These are phyloP conservation scores for Trichoderma breve DNA, from an alignment of 2,329 filamentous ascomycete species.

Conservation along the genomic window DNA sequence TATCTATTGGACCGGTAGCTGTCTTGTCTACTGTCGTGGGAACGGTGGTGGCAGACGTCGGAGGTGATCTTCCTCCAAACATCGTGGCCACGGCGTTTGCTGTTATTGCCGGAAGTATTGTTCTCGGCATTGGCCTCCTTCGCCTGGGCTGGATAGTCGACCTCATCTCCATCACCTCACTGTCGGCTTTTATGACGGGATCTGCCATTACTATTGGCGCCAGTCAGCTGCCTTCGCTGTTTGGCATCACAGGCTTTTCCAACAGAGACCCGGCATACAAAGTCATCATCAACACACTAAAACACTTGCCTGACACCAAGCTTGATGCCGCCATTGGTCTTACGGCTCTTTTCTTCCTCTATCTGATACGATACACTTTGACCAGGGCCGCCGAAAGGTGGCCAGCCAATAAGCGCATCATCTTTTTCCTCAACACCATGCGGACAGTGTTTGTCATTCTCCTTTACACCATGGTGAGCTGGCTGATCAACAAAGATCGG, in stretches of 20 bases:
- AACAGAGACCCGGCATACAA: constrained; percentile 76
- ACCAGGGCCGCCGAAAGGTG: constrained; percentile 65
- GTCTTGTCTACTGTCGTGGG: constrained; percentile 92
- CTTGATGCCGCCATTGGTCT: constrained; percentile 87
- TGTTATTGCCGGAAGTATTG: constrained; percentile 73
- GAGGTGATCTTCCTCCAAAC: constrained; percentile 56
- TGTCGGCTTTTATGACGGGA: constrained; percentile 96
- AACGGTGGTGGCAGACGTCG: constrained; percentile 68
- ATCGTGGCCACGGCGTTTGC: constrained; percentile 76
- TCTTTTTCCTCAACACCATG: constrained; percentile 90
- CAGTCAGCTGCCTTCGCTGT: constrained; percentile 77
- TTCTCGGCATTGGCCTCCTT: constrained; percentile 73
- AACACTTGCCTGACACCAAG: constrained; percentile 62
- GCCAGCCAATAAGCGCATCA: constrained; percentile 67
- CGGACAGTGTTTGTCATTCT: constrained; percentile 89
- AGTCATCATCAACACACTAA: constrained; percentile 80
- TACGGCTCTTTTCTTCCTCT: constrained; percentile 75
- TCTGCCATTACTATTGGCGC: constrained; percentile 85
- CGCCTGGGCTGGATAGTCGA: constrained; percentile 89
- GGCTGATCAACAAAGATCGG: constrained; percentile 71
- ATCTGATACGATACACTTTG: constrained; percentile 67
- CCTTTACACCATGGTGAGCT: constrained; percentile 89
- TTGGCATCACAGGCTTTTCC: constrained; percentile 74
- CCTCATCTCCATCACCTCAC: constrained; percentile 83
- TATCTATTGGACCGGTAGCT: constrained; percentile 94